Evolutionary conservation across 2,329 filamentous ascomycete species (phyloP), one percentile per base, ranked within the genome.

Genomic region (Scedosporium apiospermum): DNA sequence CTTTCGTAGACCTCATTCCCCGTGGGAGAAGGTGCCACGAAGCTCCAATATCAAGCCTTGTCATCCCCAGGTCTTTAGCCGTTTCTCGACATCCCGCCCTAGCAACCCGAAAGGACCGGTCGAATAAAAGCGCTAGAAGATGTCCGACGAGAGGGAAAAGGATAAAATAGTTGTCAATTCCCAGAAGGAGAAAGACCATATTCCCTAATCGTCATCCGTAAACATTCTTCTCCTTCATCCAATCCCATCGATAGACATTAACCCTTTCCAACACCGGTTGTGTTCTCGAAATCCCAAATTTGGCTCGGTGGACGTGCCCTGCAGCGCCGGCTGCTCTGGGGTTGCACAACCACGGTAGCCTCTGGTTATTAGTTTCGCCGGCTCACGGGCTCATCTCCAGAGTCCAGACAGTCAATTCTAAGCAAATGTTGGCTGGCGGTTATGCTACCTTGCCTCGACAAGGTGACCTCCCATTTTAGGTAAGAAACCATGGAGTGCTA

Each of bases 31-130:
- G 23, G 23, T 61, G 59, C 42, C 26, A 53, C 59, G 44, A 61
- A 51, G 59, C 42, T 51, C 6, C 44, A 61, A 61, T 61, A 61
- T 53, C 59, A 30, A 53, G 44, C 59, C 59, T 61, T 53, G 59
- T 53, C 44, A 26, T 44, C 26, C 12, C 16, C 16, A 44, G 58
- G n/a, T n/a, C 21, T 60, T 60, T 60, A 60, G 58, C 58, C 58
- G 58, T 60, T 16, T 55, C 51, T 23, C 23, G 51, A 27, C 51
- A 30, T 55, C 51, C 51, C 51, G 51, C 21, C 51, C 23, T 55
- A 23, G 51, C 51, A 55, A 55, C 51, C 23, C 59, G 42, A 14
- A 30, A 46, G 58, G 57, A 21, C 38, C 58, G n/a, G 58, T 60
- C 41, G 42, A 60, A 60, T 60, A 34, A 51, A 34, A 51, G 26